These are phyloP conservation scores for Penstemon newberryi DNA, from an alignment of 257 asterid species.

Conservation along the genomic window DNA sequence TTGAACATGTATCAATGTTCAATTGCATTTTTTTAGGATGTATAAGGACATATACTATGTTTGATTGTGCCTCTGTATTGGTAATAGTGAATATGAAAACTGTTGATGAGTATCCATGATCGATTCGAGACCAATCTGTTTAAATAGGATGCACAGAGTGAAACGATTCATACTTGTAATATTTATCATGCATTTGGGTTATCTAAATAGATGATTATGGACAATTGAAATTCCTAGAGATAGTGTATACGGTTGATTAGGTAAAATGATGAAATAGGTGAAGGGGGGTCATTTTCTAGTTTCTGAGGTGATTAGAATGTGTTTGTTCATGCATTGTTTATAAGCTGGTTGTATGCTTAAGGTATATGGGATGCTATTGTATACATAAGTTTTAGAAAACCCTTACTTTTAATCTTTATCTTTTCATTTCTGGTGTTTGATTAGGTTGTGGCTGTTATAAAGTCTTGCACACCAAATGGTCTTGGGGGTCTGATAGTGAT, in stretches of 20 bases:
- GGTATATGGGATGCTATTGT: not conserved
- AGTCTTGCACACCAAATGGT: slow-evolving; percentile 72
- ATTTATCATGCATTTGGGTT: no score
- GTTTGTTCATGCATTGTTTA: not conserved
- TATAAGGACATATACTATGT: no score
- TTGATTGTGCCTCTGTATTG: not conserved
- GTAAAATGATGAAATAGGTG: slow-evolving; percentile 7
- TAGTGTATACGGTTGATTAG: slow-evolving; percentile 1
- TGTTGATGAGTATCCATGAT: not conserved
- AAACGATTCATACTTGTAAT: not conserved
- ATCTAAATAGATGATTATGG: no score
- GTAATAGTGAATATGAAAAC: not conserved
- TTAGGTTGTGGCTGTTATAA: slow-evolving; percentile 84
- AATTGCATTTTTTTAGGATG: no score
- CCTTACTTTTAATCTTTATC: slow-evolving; percentile 8
- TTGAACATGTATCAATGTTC: no score
- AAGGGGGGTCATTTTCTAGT: not conserved
- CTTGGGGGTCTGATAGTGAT: slow-evolving; percentile 74
- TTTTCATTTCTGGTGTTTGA: slow-evolving; percentile 30
- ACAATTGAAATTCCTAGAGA: not conserved
- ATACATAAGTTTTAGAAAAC: slow-evolving; percentile 6
- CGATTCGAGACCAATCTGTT: slow-evolving; percentile 11
- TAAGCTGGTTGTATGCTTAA: slow-evolving; percentile 13
- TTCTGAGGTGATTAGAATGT: not conserved
- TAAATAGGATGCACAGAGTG: not conserved